Base-by-base conservation (phyloP, 2,329 filamentous ascomycete genomes). In the Ophiocordyceps camponoti-floridani region DNA sequence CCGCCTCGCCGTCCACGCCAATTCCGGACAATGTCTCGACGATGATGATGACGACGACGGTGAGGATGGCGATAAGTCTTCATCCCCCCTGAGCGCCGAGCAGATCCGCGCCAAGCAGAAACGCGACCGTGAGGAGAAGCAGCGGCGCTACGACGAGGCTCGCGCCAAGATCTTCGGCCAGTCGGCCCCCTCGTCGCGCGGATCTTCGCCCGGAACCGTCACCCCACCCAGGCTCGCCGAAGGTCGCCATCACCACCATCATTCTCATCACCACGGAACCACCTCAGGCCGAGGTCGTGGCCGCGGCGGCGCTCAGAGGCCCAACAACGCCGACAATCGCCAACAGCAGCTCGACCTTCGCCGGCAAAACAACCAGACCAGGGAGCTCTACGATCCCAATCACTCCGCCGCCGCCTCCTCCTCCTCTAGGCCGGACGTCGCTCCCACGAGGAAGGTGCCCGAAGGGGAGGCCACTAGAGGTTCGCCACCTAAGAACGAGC, bases 131-230 rank as follows among this genome's bases (percentile, higher is more conserved):
- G 87, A 93, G 56, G 87, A 94, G 64, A 94, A 91, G 66, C 84
- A 94, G 65, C 79, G 79, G 46, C 82, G 83, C 48, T 95, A 95
- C 58, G 84, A 93, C 48, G 87, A 94, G 64, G 84, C 80, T 6
- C 74, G 89, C 28, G 85, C 89, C 53, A 82, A 87, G 58, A 80
- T 95, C 45, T 89, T 95, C 60, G 87, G 87, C 18, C 77, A 75
- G 31, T 64, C 66, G 10, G 66, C 61, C 31, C 61, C 66, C 10
- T 67, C 66, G 8, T 73, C 79, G 0, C 74, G 77, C 1, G 67
- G 70, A 8, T 79, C 78, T 4, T 77, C 77, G 4, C 76, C 79
- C 0, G 75, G 76, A 10, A 73, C 66, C 41, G 67, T 73, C 40
- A 62, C 79, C 13, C 77, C 80, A 19, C 79, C 79, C 19, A 64